Conservation (phyloP, 2,329 filamentous ascomycete genomes). For the Phaeosphaeria sp. region DNA sequence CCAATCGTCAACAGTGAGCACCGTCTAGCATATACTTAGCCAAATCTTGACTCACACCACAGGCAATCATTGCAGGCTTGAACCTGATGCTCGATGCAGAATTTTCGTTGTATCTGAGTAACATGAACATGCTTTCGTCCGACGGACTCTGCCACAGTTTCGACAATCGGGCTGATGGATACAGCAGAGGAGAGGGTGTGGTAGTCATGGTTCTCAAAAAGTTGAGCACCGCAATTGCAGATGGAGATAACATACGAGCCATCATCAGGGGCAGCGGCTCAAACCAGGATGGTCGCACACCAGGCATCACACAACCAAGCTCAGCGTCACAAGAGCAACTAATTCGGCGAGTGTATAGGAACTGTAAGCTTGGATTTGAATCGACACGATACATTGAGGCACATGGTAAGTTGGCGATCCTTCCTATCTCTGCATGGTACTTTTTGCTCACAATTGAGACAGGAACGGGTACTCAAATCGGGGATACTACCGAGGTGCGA, state of each 20-base stretch:
- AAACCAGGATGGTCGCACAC: slow-evolving; percentile 18
- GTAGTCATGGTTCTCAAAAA: slow-evolving; percentile 32
- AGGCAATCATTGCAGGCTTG: not conserved
- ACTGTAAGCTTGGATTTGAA: slow-evolving; percentile 39
- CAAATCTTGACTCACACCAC: not conserved
- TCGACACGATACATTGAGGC: slow-evolving; percentile 26
- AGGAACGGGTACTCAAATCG: slow-evolving; percentile 61
- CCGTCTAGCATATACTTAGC: not conserved
- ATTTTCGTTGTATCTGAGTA: not conserved
- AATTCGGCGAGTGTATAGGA: slow-evolving; percentile 39
- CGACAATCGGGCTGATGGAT: slow-evolving; percentile 31
- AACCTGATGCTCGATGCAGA: not conserved
- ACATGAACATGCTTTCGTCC: slow-evolving; percentile 14
- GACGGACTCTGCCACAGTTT: slow-evolving; percentile 33
- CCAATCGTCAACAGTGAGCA: slow-evolving; percentile 1
- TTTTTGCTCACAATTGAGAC: not conserved
- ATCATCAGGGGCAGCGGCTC: slow-evolving; percentile 29
- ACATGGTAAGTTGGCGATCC: slow-evolving; percentile 5
- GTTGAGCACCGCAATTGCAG: slow-evolving; percentile 22
- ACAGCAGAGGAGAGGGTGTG: slow-evolving; percentile 35
- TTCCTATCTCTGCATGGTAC: not conserved
- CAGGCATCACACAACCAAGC: slow-evolving; percentile 28
- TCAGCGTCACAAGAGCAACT: slow-evolving; percentile 52
- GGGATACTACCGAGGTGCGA: slow-evolving; percentile 25
- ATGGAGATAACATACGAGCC: slow-evolving; percentile 33